A percentile compares a stretch with the other conserved stretches of the same genome.
Conservation (phyloP, 1,284 basidiomycete genomes). For the Ceratobasidium sp. region DNA sequence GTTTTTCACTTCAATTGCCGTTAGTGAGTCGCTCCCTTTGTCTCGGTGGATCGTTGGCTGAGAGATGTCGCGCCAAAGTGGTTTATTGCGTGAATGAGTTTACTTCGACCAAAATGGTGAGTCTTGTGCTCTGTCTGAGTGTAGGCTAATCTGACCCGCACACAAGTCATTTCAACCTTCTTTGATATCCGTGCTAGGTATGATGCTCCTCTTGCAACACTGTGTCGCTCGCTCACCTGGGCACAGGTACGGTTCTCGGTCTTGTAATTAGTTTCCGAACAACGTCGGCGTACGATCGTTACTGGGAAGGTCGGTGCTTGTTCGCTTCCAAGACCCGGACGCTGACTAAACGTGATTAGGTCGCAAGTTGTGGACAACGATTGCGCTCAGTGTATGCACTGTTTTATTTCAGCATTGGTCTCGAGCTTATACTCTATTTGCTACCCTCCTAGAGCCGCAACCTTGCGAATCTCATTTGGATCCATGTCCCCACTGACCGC, state of each 20-base stretch:
- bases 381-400: conserved; percentile 19
- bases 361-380: conserved; percentile 28
- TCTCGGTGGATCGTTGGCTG: not conserved
- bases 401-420: not conserved
- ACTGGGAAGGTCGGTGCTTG: conserved; percentile 47
- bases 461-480: conserved; percentile 57
- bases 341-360: not conserved
- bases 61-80: not conserved
- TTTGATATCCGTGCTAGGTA: conserved; percentile 54
- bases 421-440: not conserved
- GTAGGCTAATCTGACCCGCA: not conserved
- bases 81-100: conserved; percentile 1
- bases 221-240: not conserved
- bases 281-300: conserved; percentile 67
- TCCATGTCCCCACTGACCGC: conserved; percentile 61
- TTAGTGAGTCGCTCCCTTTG: conserved; percentile 1
- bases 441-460: conserved; percentile 33
- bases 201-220: not conserved
- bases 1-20: conserved; percentile 1
- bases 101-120: not conserved
- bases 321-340: not conserved
- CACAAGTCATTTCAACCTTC: conserved; percentile 13
- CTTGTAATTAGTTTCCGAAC: conserved; percentile 55
- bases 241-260: conserved; percentile 49
- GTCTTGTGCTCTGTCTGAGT: not conserved